Conservation (phyloP, 2,329 filamentous ascomycete species). For the Phaeosphaeriaceae sp. region DNA sequence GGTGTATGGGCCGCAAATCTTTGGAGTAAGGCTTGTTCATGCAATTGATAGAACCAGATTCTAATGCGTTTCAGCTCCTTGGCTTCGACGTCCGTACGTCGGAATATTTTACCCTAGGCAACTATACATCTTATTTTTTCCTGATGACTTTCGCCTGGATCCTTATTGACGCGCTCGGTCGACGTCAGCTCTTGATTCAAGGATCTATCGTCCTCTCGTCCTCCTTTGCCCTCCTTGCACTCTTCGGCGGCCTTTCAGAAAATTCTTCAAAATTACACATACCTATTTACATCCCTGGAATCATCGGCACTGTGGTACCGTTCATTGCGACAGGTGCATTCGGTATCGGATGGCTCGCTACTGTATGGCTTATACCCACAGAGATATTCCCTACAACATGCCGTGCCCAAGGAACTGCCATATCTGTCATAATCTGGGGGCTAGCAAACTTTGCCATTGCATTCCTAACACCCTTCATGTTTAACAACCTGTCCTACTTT, state of each 20-base stretch:
- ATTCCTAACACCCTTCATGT: conserved; percentile 63
- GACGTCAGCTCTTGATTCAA: conserved; percentile 60
- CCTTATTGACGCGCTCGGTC: conserved; percentile 62
- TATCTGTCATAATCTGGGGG: conserved; percentile 63
- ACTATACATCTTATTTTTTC: conserved; percentile 66
- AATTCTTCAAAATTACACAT: conserved; percentile 49
- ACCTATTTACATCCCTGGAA: conserved; percentile 52
- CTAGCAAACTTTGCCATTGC: conserved; percentile 65
- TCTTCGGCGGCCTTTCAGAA: conserved; percentile 59
- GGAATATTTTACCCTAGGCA: conserved; percentile 65
- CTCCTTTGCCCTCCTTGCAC: conserved; percentile 59
- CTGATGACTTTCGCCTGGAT: conserved; percentile 69
- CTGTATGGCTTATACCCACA: conserved; percentile 66
- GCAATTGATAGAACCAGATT: conserved; percentile 13
- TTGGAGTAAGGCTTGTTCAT: conserved; percentile 49
- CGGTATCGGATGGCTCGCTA: conserved; percentile 65
- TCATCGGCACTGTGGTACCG: conserved; percentile 59
- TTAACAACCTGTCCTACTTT: conserved; percentile 66
- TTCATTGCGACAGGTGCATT: conserved; percentile 66
- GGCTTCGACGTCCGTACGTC: conserved; percentile 60
- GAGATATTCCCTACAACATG: conserved; percentile 64
- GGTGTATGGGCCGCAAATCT: conserved; percentile 69
- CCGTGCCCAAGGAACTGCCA: conserved; percentile 61
- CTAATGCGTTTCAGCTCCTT: conserved; percentile 60
- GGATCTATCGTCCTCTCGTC: conserved; percentile 57